These are phyloP conservation scores for Lactifluus volemus DNA, from an alignment of 768 basidiomycete species.

Conservation along the genomic window DNA sequence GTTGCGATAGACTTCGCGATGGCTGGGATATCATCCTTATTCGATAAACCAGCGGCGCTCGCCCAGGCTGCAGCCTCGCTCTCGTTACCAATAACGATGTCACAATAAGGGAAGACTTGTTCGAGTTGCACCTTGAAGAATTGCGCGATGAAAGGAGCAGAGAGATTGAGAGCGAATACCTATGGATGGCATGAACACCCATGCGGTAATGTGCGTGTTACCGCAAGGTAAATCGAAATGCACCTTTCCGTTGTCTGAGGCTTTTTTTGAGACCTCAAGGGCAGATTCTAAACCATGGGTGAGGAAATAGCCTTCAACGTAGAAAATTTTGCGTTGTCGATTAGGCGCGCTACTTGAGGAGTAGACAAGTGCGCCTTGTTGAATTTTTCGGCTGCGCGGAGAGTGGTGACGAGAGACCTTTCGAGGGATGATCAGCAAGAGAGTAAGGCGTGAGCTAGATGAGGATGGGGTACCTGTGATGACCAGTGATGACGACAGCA, in stretches of 20 bases:
- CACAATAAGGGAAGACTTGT: conserved; percentile 72
- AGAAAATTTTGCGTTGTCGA: conserved; percentile 81
- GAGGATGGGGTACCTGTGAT: conserved; percentile 59
- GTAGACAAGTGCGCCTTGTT: conserved; percentile 71
- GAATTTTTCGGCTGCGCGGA: conserved; percentile 88
- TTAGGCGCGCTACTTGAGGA: conserved; percentile 60
- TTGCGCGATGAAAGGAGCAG: conserved; percentile 93
- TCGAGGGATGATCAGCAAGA: conserved; percentile 24
- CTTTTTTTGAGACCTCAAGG: conserved; percentile 67
- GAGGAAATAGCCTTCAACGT: conserved; percentile 91
- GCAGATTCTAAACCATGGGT: conserved; percentile 79
- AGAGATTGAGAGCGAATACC: conserved; percentile 90
- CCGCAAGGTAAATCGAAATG: conserved; percentile 2
- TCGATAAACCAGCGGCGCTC: conserved; percentile 54
- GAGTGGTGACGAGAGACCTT: conserved; percentile 87
- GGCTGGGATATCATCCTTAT: conserved; percentile 44
- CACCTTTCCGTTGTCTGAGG: conserved; percentile 70
- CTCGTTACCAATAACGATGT: conserved; percentile 95
- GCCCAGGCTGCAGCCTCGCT: conserved; percentile 88
- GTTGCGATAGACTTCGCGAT: conserved; percentile 73
- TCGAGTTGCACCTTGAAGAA: conserved; percentile 84
- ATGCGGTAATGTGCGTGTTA: neutral
- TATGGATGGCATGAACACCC: conserved; percentile 24
- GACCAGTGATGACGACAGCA: conserved; percentile 90
- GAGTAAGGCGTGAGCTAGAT: neutral